Conservation (phyloP, 2,329 filamentous ascomycete species). For the Pseudogymnoascus sp. region DNA sequence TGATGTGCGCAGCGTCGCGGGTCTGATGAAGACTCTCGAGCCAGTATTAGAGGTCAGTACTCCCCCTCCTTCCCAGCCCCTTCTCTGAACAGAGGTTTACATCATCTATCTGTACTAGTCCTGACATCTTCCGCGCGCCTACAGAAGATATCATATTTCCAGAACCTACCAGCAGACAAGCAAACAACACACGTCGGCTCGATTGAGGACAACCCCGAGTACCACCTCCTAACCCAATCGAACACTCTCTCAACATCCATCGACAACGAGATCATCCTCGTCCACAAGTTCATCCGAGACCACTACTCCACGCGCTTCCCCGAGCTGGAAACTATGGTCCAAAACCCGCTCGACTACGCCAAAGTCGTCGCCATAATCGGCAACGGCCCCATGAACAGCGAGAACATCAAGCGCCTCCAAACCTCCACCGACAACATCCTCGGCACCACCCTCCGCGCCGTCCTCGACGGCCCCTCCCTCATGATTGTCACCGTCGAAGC, state of each 20-base stretch:
- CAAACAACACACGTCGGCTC: slow-evolving; percentile 66
- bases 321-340: slow-evolving; percentile 82
- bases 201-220: slow-evolving; percentile 87
- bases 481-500: slow-evolving; percentile 97
- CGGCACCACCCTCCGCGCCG: slow-evolving; percentile 65
- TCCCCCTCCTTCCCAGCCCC: slow-evolving; percentile 19
- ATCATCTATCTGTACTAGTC: slow-evolving; percentile 54
- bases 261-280: slow-evolving; percentile 82
- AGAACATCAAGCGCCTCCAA: slow-evolving; percentile 74
- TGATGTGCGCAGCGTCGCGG: slow-evolving; percentile 74
- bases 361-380: slow-evolving; percentile 90
- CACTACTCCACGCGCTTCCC: slow-evolving; percentile 93
- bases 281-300: slow-evolving; percentile 95
- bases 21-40: slow-evolving; percentile 73
- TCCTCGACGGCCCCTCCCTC: slow-evolving; percentile 81
- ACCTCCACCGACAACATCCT: slow-evolving; percentile 72
- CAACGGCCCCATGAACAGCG: slow-evolving; percentile 79
- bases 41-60: slow-evolving; percentile 74
- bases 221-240: slow-evolving; percentile 79
- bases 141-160: slow-evolving; percentile 76
- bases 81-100: slow-evolving; percentile 49
- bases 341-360: slow-evolving; percentile 88
- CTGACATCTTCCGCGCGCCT: slow-evolving; percentile 55
- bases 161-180: slow-evolving; percentile 60
- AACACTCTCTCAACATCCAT: slow-evolving; percentile 89